Base-by-base conservation (phyloP, 768 basidiomycete genomes). In the Candolleomyces aberdarensis region DNA sequence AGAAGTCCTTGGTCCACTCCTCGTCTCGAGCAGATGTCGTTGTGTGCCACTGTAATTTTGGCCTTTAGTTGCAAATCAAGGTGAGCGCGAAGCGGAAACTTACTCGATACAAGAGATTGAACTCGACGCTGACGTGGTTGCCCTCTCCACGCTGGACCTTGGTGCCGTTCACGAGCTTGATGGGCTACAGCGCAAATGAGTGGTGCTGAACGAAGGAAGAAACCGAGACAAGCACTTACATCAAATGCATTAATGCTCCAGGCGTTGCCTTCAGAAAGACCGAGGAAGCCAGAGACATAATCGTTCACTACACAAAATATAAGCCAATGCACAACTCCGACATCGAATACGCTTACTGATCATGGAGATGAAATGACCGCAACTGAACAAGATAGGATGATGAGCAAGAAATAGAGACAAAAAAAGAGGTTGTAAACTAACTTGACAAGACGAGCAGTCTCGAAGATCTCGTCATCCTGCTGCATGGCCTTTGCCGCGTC, bases 41-140 rank as follows among this genome's bases (percentile, higher is more conserved):
- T 4, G 87, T 75, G 62, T 89, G 87, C 87, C 86, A 88, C 77
- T 79, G 58, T 6, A 10, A 14, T 14, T 20, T 54, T 15, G 51
- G 11, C 46, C 46, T 47, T 47, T n/a, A 11, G 31, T 32, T 5
- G n/a, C 40, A 10, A 9, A 31, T 54, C 26, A 7, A 19, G 31
- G 31, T 0, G 22, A 46, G 44, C 11, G 52, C 15, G 32, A 39
- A 20, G 15, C n/a, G 53, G 11, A 8, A 56, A 64, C 72, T 50
- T 63, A 79, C 78, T 40, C 78, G 60, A 69, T 82, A 82, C 2
- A 81, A 67, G n/a, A 80, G 56, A 49, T 78, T 89, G 74, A 90
- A 91, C 67, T 91, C 90, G 31, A 88, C 76, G 31, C 87, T 89
- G 58, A 80, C 79, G 60, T 83, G 83, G 64, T 90, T 89, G 15